Evolutionary conservation across 2,329 filamentous ascomycete genomes (phyloP).

Genomic region (Exserohilum turcica): DNA sequence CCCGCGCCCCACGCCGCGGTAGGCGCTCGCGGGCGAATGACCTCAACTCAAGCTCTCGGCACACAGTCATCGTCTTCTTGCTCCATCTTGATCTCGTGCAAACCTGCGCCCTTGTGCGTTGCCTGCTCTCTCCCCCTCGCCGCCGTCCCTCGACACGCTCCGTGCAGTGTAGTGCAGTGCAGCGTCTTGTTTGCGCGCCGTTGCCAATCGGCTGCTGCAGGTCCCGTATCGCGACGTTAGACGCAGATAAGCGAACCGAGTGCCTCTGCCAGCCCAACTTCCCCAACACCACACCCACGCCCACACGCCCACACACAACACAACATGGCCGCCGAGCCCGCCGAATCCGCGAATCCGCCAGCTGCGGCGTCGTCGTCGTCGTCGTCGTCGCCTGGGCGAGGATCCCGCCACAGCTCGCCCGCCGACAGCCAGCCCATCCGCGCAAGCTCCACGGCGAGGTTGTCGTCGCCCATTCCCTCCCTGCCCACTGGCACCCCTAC

Average conservation of each 20-base stretch:
- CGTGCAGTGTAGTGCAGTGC: no score
- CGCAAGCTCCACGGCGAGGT: constrained; percentile 60
- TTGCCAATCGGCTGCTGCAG: constrained; percentile 1
- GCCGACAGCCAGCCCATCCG: constrained; percentile 50
- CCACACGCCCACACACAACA: constrained; percentile 8
- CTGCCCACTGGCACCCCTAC: constrained; percentile 52
- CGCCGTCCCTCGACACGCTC: constrained; percentile 6
- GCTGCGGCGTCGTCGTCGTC: constrained; percentile 42
- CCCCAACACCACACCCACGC: not conserved
- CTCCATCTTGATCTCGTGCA: not conserved
- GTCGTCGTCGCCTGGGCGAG: constrained; percentile 31
- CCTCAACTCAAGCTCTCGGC: constrained; percentile 34
- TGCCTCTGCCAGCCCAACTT: constrained; percentile 4
- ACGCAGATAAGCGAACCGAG: constrained; percentile 28
- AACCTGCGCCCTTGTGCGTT: not conserved
- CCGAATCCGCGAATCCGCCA: constrained; percentile 33
- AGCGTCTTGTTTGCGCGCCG: no score
- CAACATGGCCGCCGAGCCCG: constrained; percentile 28
- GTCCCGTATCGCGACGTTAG: constrained; percentile 23
- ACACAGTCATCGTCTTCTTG: no score
- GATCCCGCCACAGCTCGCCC: constrained; percentile 36
- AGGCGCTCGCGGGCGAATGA: constrained; percentile 28
- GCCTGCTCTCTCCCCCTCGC: constrained; percentile 13
- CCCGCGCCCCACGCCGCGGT: constrained; percentile 26
- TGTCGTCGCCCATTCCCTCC: constrained; percentile 62